These are phyloP conservation scores for Arthrobotrys megalospora DNA, from an alignment of 2,329 filamentous ascomycete genomes.

Conservation along the genomic window DNA sequence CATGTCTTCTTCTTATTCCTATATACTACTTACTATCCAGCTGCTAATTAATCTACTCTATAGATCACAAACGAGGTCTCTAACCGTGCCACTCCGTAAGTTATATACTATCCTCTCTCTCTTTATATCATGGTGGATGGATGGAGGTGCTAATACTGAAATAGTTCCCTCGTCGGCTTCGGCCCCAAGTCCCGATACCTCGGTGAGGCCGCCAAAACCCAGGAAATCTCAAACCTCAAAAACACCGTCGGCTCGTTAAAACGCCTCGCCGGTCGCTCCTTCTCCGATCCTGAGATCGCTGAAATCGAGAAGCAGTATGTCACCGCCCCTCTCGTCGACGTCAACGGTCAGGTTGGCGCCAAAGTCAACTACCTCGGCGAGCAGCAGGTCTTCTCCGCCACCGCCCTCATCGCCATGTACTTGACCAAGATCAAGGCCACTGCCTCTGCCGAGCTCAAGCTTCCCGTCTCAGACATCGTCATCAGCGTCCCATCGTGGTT, in stretches of 20 bases:
- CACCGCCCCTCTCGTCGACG: constrained; percentile 86
- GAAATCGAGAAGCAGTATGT: constrained; percentile 93
- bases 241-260: constrained; percentile 96
- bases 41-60: constrained; percentile 62
- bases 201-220: constrained; percentile 95
- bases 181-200: constrained; percentile 93
- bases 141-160: constrained; percentile 59
- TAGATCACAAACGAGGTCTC: constrained; percentile 99
- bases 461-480: constrained; percentile 92
- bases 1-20: background rate
- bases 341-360: constrained; percentile 93
- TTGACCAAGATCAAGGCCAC: constrained; percentile 94
- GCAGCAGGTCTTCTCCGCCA: constrained; percentile 95
- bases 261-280: constrained; percentile 87
- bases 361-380: constrained; percentile 94
- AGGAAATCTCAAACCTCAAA: constrained; percentile 99
- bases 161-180: constrained; percentile 92
- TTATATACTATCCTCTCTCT: constrained; percentile 65
- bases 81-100: constrained; percentile 97
- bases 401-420: constrained; percentile 95
- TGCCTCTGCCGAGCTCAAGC: constrained; percentile 86
- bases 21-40: constrained; percentile 55
- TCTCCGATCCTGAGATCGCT: constrained; percentile 92
- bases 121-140: background rate
- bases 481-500: constrained; percentile 97